A percentile compares a stretch with the other conserved stretches of the same genome.
phyloP scores from a whole-genome alignment of 2,329 filamentous ascomycete species.

The Fusarium virguliforme region DNA sequence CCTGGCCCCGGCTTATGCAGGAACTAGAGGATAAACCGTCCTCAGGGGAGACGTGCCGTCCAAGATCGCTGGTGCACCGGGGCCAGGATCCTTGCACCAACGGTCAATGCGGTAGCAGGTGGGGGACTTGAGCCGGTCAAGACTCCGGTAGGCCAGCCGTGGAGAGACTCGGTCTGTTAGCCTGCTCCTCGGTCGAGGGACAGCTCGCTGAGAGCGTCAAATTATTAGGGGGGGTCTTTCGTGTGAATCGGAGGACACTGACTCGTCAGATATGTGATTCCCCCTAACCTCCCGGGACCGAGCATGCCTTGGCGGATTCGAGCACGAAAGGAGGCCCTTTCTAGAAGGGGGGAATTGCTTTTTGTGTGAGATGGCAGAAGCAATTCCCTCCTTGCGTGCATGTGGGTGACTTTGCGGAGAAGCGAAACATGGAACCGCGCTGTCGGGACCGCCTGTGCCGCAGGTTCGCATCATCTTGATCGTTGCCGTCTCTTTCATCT shows the following conservation, averaged over 20 bases:
- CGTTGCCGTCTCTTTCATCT: not conserved
- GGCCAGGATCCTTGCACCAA: constrained; percentile 10
- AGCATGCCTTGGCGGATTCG: not conserved
- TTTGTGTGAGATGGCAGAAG: not conserved
- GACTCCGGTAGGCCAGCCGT: not conserved
- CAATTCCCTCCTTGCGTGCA: not conserved
- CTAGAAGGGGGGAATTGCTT: not conserved
- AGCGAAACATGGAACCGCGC: not conserved
- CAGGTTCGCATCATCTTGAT: not conserved
- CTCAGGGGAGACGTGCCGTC: constrained; percentile 1
- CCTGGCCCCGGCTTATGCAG: constrained; percentile 2
- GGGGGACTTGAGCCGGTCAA: not conserved
- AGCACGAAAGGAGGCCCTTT: not conserved
- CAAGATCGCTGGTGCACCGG: not conserved
- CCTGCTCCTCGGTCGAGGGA: not conserved
- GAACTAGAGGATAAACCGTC: not conserved
- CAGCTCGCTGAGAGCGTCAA: not conserved
- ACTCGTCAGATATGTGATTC: constrained; percentile 10
- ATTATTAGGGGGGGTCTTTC: not conserved
- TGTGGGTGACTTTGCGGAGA: constrained; percentile 3
- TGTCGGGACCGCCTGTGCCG: not conserved
- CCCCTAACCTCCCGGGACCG: not conserved
- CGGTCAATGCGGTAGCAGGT: not conserved
- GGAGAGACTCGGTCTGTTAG: not conserved
- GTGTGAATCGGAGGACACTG: not conserved